Base-by-base conservation (phyloP, 176 grass and related monocot species). In the bread wheat (Triticum aestivum) region DNA sequence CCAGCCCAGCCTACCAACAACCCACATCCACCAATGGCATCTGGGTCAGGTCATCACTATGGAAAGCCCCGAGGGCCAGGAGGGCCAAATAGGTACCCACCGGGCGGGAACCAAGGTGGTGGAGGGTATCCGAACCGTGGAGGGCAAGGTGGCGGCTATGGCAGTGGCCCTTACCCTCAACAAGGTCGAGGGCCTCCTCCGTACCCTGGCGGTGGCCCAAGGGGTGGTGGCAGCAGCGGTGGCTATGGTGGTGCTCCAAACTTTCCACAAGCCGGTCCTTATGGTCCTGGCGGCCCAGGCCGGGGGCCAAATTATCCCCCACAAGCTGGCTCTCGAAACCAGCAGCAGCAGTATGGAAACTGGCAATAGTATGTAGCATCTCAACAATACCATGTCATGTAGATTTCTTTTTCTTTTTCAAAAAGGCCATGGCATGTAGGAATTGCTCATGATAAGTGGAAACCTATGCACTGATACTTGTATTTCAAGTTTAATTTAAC, bases 241-340 rank as follows among this genome's bases (percentile, higher is more conserved):
- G 69, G 86, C 38, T 91, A 91, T 78, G 87, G 87, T 63, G 86
- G 85, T 21, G 92, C 69, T n/a, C 87, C 92, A 56, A 94, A 92
- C 70, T 92, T 88, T 80, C 61, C 73, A 15, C 90, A 88, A 32
- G 78, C 84, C 1, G 87, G 92, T 12, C 85, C 85, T 3, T 92
- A 90, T 49, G 45, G 86, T 63, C 87, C 90, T 82, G 89, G 89
- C 68, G 89, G 89, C 63, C 80, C 73, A 23, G 92, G 87, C n/a
- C 54, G 89, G 29, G 92, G 89, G 37, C 82, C 87, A 29, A 88
- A 89, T 72, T 86, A 86, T 59, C 71, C 62, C 65, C 80, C 85
- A 87, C 88, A 85, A 34, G 79, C 65, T 44, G 90, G 90, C 32
- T 88, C 87, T 72, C 78, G 90, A 52, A 87, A 94, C 45, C 87